Evolutionary conservation across 257 asterid species (phyloP), one percentile per base, ranked within the genome.

Genomic region (Ligustrum vulgare): DNA sequence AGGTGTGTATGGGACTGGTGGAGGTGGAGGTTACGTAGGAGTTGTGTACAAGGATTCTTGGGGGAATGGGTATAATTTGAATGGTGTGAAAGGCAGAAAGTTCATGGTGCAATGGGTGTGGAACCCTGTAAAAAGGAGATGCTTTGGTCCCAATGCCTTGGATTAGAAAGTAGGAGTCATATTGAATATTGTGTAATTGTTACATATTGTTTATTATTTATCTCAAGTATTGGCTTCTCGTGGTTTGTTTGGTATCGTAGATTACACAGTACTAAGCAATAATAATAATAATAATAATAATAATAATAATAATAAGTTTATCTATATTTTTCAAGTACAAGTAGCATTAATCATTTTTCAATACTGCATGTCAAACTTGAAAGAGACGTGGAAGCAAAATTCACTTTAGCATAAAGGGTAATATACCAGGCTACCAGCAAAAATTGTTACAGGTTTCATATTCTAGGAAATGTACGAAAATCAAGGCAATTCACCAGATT

Each of bases 71-170:
- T 92, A 76, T 37, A 92, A 90, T 71, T 72, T 92, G 75, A 81
- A 88, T 80, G 97, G 97, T 20, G 84, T 83, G 9, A 85, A 80
- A 16, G 93, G 93, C 56, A 86, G 97, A 81, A 92, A 77, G 84
- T 90, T 83, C 82, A 89, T 92, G 73, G 93, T 90, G 82, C 97
- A 92, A 74, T 92, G 95, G 96, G 85, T 92, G 79, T 92, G 97
- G 97, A 80, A 82, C 77, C 96, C 87, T 28, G 83, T 78, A 9
- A 82, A 72, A 85, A 77, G 75, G 23, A 83, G 89, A 66, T 91
- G 96, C 54, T 87, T 84, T 77, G 96, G 97, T 3, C 97, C 97
- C 28, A 91, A 89, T 79, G 93, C 93, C 36, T 34, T 86, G 86
- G 91, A 86, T 82, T 88, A 84, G 72, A 22, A 58, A 18, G 32